A percentile compares a stretch with the other conserved stretches of the same genome.
phyloP scores from a whole-genome alignment of 2,329 filamentous ascomycete species.

The Aspergillus spinulosporus region DNA sequence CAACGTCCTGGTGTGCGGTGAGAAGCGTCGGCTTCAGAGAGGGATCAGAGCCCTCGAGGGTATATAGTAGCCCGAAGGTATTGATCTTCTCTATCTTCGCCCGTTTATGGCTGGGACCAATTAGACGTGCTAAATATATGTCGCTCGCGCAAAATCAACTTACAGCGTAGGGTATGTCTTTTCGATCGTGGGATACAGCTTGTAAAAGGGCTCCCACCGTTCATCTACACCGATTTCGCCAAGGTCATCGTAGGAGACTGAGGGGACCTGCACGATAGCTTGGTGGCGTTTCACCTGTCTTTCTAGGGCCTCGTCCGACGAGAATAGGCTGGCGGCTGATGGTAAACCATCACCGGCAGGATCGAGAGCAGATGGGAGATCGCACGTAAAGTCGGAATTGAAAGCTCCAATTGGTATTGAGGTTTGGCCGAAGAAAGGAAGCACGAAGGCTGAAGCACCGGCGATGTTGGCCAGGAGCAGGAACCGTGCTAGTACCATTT shows the following conservation, averaged over 20 bases:
- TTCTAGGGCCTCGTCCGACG: constrained; percentile 2
- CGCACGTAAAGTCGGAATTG: not conserved
- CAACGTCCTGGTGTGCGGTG: constrained; percentile 2
- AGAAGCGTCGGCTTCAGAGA: constrained; percentile 1
- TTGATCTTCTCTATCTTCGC: constrained; percentile 2
- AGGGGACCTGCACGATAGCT: not conserved
- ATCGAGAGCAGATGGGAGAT: not conserved
- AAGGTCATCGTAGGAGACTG: constrained; percentile 3
- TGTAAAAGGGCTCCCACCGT: not conserved
- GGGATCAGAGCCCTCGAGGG: not conserved
- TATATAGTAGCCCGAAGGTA: constrained; percentile 4
- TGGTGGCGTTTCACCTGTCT: constrained; percentile 2
- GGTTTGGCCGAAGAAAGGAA: not conserved
- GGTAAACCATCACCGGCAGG: not conserved
- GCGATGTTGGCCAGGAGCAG: not conserved
- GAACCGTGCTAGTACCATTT: not conserved
- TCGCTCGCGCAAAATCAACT: not conserved
- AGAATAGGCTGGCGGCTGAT: not conserved
- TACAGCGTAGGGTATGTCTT: constrained; percentile 3
- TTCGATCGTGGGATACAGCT: not conserved
- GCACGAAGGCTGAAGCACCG: not conserved
- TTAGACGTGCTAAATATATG: not conserved
- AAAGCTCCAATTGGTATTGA: not conserved
- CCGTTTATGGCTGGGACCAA: not conserved
- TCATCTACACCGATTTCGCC: constrained; percentile 2